Evolutionary conservation across 192 early-diverging fungal species (phyloP), one percentile per base, ranked within the genome.

Genomic region (Rhizophagus prolifer): DNA sequence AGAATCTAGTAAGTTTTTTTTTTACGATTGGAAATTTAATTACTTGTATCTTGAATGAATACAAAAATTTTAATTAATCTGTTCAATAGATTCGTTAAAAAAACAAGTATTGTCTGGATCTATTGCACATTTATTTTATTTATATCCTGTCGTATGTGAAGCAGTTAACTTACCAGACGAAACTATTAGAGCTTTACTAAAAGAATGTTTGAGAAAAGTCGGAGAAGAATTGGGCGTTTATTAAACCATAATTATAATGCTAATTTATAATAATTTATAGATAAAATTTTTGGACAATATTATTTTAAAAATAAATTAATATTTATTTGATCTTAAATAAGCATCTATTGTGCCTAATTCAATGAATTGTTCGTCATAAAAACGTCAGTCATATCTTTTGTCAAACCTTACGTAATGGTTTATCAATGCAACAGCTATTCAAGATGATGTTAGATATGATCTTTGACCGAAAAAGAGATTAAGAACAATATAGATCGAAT

Each of bases 81-180:
- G 10, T 12, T 44, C 10, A 28, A 34, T 67, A 76, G 67, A 46
- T 66, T 25, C 59, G 10, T 34, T 74, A 2, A 85, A 85, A 54
- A 79, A 84, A 46, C 80, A 86, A 65, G 80, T 91, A 66, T 81
- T 93, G 30, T 81, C 86, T 23, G 88, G 91, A 26, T 75, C 83
- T 8, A 79, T 78, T 30, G 90, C 91, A n/a, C 91, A 92, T 65
- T 31, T 93, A 36, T 94, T 92, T 82, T 89, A 86, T 77, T 78
- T 94, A 44, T 93, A 92, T 78, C 88, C 90, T 19, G 61, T 85
- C 16, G 71, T 94, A 23, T 90, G 88, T 78, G 85, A 90, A 41
- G 85, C 85, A 25, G 82, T 89, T 75, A 82, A 83, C 16, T 83
- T 84, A 46, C 78, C 84, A 25, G 86, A 89, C 73, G 81, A 81